These are phyloP conservation scores for Gracilaria caudata DNA, from an alignment of 23 red algal genomes.

Conservation along the genomic window DNA sequence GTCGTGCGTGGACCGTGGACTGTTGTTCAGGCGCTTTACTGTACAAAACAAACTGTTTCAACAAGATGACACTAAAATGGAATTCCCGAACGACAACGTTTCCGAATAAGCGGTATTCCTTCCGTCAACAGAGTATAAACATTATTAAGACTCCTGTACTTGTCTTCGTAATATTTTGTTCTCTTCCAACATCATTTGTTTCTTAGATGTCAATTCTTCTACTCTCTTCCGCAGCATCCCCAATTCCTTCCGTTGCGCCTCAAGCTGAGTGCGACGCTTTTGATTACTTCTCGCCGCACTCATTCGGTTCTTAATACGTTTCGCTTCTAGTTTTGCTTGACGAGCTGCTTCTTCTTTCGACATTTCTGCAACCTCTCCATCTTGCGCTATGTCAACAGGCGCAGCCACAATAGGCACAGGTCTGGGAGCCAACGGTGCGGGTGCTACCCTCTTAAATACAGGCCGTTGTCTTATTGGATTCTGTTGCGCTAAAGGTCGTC, in stretches of 20 bases:
- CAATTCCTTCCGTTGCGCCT: slow-evolving; percentile 52
- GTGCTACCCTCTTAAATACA: slow-evolving; percentile 14
- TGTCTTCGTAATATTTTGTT: slow-evolving; percentile 31
- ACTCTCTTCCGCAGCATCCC: slow-evolving; percentile 18
- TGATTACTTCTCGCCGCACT: slow-evolving; percentile 61
- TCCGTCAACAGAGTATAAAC: not conserved
- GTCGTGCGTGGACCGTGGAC: no score
- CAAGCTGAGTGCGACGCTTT: slow-evolving; percentile 45
- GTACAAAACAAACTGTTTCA: not conserved
- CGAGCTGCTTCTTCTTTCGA: slow-evolving; percentile 37
- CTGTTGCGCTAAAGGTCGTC: not conserved
- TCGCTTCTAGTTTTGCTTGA: slow-evolving; percentile 48
- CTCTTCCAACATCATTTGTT: slow-evolving; percentile 37
- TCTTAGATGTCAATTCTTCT: slow-evolving; percentile 36
- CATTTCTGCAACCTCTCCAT: not conserved
- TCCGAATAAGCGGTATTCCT: not conserved
- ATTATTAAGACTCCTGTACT: slow-evolving; percentile 17
- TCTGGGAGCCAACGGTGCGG: slow-evolving; percentile 39
- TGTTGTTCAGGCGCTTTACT: not conserved
- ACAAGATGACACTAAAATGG: not conserved
- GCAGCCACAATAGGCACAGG: slow-evolving; percentile 46
- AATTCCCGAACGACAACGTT: not conserved
- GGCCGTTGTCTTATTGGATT: not conserved
- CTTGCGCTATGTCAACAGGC: not conserved
- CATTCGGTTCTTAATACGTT: slow-evolving; percentile 65